Evolutionary conservation across 768 basidiomycete species (phyloP).

Genomic region (Hypsizygus marmoreus): DNA sequence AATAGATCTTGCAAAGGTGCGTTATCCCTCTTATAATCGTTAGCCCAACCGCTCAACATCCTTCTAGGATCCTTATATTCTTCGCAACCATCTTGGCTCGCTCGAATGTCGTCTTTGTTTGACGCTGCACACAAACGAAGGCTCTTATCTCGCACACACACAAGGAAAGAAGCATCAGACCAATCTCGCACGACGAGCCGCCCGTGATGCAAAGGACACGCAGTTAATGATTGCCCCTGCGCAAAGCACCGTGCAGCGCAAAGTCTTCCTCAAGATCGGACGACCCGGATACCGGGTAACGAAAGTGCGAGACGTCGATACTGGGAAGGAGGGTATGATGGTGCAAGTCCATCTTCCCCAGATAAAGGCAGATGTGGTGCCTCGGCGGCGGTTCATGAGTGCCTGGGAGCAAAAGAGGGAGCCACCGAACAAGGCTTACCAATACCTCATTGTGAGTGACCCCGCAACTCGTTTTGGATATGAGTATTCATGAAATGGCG

Average conservation of each 20-base stretch:
- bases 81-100: constrained; percentile 97
- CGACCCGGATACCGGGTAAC: constrained; percentile 95
- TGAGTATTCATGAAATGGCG: no score
- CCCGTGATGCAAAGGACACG: constrained; percentile 94
- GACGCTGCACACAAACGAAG: constrained; percentile 99
- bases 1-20: constrained; percentile 94
- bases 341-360: constrained; percentile 96
- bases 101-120: constrained; percentile 97
- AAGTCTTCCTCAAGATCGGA: constrained; percentile 97
- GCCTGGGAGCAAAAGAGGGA: constrained; percentile 97
- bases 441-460: constrained; percentile 89
- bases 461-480: no score
- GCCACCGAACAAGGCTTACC: constrained; percentile 93
- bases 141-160: constrained; percentile 97
- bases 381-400: constrained; percentile 92
- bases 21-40: constrained; percentile 15
- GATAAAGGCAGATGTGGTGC: constrained; percentile 83
- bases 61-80: constrained; percentile 92
- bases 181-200: constrained; percentile 94
- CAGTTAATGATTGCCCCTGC: constrained; percentile 86
- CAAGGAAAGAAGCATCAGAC: constrained; percentile 99
- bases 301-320: constrained; percentile 90
- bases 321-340: constrained; percentile 94
- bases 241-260: constrained; percentile 79
- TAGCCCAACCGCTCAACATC: constrained; percentile 11